A percentile compares a stretch with the other conserved stretches of the same genome.
These are phyloP conservation scores for Beauveria rudraprayagi DNA, from an alignment of 2,329 filamentous ascomycete species.

Conservation along the genomic window DNA sequence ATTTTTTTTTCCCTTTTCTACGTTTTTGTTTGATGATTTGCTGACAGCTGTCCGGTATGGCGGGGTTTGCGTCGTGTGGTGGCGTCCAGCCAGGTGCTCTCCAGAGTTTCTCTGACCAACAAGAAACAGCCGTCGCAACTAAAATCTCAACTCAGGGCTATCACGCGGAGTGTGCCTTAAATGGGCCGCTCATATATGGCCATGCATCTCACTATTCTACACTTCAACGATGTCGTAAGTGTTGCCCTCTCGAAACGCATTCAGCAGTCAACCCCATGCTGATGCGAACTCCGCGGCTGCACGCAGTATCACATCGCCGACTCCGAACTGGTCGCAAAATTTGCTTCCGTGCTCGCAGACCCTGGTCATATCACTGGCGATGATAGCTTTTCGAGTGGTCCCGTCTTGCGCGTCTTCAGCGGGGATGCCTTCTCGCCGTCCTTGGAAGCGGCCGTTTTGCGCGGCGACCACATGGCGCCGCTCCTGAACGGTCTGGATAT, in stretches of 20 bases:
- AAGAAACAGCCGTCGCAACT: neutral
- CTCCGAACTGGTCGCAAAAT: constrained; percentile 5
- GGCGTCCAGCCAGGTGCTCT: no score
- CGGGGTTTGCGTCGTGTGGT: neutral
- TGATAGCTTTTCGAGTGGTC: neutral
- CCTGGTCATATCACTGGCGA: neutral
- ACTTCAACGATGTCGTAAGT: constrained; percentile 14
- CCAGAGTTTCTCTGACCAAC: neutral
- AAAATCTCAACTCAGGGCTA: neutral
- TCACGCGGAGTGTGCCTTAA: no score
- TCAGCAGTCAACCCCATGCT: neutral
- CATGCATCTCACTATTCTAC: constrained; percentile 4
- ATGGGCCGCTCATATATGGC: neutral
- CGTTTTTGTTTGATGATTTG: neutral
- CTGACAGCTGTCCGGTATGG: neutral
- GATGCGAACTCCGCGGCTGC: neutral
- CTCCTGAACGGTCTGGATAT: constrained; percentile 6
- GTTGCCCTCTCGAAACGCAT: neutral
- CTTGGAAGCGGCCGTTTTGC: constrained; percentile 12
- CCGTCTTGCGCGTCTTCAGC: constrained; percentile 11
- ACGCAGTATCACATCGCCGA: constrained; percentile 13
- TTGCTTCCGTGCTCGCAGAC: constrained; percentile 7
- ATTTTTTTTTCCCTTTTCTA: no score
- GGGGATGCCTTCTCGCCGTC: constrained; percentile 15
- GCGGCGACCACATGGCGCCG: constrained; percentile 13